phyloP scores from a whole-genome alignment of 2,329 filamentous ascomycete species.

The Chaetomium sp. region DNA sequence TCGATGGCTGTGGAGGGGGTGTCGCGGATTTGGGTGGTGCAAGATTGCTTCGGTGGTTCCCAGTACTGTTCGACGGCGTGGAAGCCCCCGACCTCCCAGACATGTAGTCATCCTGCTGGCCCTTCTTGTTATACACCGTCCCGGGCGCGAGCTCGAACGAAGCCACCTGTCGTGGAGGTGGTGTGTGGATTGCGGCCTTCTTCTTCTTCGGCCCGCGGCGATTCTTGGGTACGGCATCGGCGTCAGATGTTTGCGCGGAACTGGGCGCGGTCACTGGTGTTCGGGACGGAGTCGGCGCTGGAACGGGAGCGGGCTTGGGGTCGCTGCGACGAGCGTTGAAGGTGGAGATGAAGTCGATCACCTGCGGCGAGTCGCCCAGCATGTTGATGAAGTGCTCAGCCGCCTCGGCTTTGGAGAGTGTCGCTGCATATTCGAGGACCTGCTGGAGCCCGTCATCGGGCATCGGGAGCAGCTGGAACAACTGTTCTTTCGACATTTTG shows the following conservation, averaged over 20 bases:
- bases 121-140: slow-evolving; percentile 67
- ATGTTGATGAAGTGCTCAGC: slow-evolving; percentile 82
- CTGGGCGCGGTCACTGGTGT: slow-evolving; percentile 20
- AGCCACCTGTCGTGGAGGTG: slow-evolving; percentile 55
- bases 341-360: slow-evolving; percentile 68
- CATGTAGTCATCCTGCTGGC: slow-evolving; percentile 67
- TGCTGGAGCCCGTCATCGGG: slow-evolving; percentile 80
- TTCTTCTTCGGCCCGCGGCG: slow-evolving; percentile 50
- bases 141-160: slow-evolving; percentile 59
- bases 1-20: slow-evolving; percentile 36
- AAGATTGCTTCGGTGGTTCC: slow-evolving; percentile 32
- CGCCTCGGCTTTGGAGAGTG: slow-evolving; percentile 68
- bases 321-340: slow-evolving; percentile 64
- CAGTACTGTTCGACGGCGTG: slow-evolving; percentile 32
- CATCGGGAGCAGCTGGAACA: slow-evolving; percentile 74
- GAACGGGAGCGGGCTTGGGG: slow-evolving; percentile 25
- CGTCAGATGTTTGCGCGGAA: slow-evolving; percentile 21
- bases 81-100: slow-evolving; percentile 40
- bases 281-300: slow-evolving; percentile 1
- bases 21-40: slow-evolving; percentile 46
- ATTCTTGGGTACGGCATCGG: slow-evolving; percentile 43
- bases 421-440: slow-evolving; percentile 73
- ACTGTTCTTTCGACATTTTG: slow-evolving; percentile 55
- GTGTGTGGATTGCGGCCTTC: slow-evolving; percentile 56
- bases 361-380: slow-evolving; percentile 75